Conservation (phyloP, 2,329 filamentous ascomycete genomes). For the Lecanicillium sp. region DNA sequence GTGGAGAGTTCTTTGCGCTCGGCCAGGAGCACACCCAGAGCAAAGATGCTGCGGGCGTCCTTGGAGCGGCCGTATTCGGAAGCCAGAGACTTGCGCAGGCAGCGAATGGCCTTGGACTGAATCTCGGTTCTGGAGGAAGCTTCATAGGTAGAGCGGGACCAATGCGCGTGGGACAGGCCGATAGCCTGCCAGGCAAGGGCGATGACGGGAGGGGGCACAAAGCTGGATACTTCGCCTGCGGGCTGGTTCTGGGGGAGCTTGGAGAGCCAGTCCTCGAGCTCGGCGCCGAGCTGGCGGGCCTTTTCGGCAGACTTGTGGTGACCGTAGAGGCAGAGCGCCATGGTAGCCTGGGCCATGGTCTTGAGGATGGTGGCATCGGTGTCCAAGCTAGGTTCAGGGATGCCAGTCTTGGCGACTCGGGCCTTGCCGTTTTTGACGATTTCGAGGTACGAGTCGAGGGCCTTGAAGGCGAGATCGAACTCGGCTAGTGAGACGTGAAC, state of each 20-base stretch:
- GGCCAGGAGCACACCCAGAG: constrained; percentile 76
- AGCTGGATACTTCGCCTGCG: constrained; percentile 17
- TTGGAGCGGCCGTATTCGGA: constrained; percentile 59
- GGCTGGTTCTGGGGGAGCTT: constrained; percentile 42
- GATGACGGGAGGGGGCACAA: constrained; percentile 55
- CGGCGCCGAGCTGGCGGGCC: constrained; percentile 62
- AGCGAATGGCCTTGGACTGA: constrained; percentile 70
- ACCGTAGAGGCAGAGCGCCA: constrained; percentile 77
- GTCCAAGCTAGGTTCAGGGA: constrained; percentile 66
- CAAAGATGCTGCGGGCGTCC: constrained; percentile 73
- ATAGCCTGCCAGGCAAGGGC: constrained; percentile 76
- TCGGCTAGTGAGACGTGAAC: constrained; percentile 85
- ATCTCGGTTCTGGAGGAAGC: constrained; percentile 63
- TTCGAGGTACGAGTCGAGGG: constrained; percentile 86
- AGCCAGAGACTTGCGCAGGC: constrained; percentile 66
- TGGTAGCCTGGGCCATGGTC: constrained; percentile 74
- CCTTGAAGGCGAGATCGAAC: constrained; percentile 85
- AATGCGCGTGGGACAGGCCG: constrained; percentile 78
- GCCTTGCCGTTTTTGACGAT: constrained; percentile 82
- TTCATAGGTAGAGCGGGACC: constrained; percentile 77
- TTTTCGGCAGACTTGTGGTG: constrained; percentile 69
- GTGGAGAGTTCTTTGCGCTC: constrained; percentile 75
- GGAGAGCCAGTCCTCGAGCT: constrained; percentile 70
- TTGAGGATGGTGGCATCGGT: constrained; percentile 69
- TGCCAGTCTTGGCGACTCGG: constrained; percentile 71